Base-by-base conservation (phyloP, 768 basidiomycete genomes). In the Russula sp. region DNA sequence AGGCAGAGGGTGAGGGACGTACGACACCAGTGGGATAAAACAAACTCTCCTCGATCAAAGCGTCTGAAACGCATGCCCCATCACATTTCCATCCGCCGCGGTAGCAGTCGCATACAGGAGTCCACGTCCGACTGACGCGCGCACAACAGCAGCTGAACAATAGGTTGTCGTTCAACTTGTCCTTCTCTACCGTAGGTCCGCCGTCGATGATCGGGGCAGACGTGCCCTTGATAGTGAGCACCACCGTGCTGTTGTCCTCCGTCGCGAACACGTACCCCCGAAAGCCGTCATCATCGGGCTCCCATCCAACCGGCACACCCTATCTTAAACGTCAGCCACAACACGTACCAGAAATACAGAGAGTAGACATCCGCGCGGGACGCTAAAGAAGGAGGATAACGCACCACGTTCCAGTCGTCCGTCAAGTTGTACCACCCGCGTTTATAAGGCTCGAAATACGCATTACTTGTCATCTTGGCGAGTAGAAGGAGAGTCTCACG, bases 131-230 rank as follows among this genome's bases (percentile, higher is more conserved):
- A 30, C 90, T 92, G 20, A 98, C 91, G 8, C 91, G 82, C 1
- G 94, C 95, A 71, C 96, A 98, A 74, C 96, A 98, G 75, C 96
- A 98, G 3, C 92, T 90, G 77, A 96, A 96, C 42, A 98, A 76
- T 18, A 95, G 77, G 72, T 96, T 98, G 71, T 98, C 95, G 75
- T 98, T 98, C 65, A 88, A 75, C 77, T 94, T 96, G 79, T 98
- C 96, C 75, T 90, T 97, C 71, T 80, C 81, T 42, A 84, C 81
- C 13, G 95, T 97, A 14, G 90, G 87, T 8, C 94, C 93, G 3
- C 91, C 89, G 16, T 84, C 85, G 9, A 90, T 80, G 70, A 88
- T 76, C 16, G 81, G 80, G 2, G 88, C 86, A 1, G 91, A 92
- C 0, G 96, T 98, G 20, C 96, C 96, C 72, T 98, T 98, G 75